Base-by-base conservation (phyloP, 768 basidiomycete genomes). In the Paxillus rubicundulus region DNA sequence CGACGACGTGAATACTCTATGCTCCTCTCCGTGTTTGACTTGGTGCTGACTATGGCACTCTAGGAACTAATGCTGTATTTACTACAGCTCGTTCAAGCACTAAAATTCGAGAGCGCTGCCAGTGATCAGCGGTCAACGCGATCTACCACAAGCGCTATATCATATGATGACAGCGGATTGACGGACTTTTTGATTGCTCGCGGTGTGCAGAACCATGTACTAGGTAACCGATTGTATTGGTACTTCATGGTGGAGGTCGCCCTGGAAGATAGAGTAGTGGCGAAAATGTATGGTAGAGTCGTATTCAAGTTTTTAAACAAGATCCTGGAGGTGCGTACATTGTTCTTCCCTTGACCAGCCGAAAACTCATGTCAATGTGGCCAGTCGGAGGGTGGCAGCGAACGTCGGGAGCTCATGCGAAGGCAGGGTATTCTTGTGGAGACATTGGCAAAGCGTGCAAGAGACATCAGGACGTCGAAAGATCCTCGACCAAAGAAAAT, bases 171-270 rank as follows among this genome's bases (percentile, higher is more conserved):
- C 56, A 93, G 91, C 59, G 94, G 95, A 1, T 77, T 99, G 9
- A 87, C 94, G 1, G 93, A 96, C 60, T 98, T 98, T 66, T 76
- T 99, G 45, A 90, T 98, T 47, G 71, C 81, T 6, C 81, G 95
- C 18, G 92, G 91, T 16, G 91, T 92, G 12, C 75, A 80, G 57
- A 96, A 96, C 62, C 77, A 77, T 2, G 79, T 96, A 1, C 75
- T 99, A 2, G 97, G 95, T 0, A 98, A 98, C 61, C 79, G 91
- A 21, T 76, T 98, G 57, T 89, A 96, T 66, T 98, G 97, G 97
- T 99, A 98, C 62, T 83, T 98, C 50, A 93, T 94, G 83, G 95
- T 98, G 4, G 97, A 98, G 66, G 86, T 93, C 16, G 90, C 92
- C 18, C 72, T 91, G 41, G 91, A 94, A 62, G 92, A 94, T 63